Evolutionary conservation across 2,329 filamentous ascomycete species (phyloP), one percentile per base, ranked within the genome.

Genomic region (Epichloe baconii): DNA sequence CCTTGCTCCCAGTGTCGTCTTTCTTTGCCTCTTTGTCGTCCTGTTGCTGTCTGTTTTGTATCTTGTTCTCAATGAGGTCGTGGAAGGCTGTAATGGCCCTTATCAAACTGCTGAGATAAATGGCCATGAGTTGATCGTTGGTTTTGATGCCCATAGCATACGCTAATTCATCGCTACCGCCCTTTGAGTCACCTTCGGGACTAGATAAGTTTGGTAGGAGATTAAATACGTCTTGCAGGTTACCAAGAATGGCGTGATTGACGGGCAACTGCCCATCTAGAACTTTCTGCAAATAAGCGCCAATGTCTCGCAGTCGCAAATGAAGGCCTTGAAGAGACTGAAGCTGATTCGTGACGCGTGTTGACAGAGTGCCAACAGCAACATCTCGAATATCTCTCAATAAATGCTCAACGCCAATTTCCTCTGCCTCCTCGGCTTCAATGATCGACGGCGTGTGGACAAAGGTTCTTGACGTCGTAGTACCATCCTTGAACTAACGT

Each of bases 151-250:
- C 95, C 89, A 98, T 95, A 37, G 93, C 90, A 55, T 93, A 80
- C n/a, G 89, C 85, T 50, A 98, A 77, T 68, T 97, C 93, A 63
- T 85, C 84, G 61, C 89, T 88, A 60, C 84, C 71, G 35, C 71
- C 64, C 61, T 83, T 78, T 55, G 74, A 77, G 42, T 83, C 82
- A 43, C 77, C 75, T 51, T 86, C 80, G 34, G 91, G 88, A 38
- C 89, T 94, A 10, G 88, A 90, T 49, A 98, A 79, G 70, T 98
- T 98, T 46, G 93, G 93, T 23, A 98, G 82, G 43, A 98, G 83
- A 71, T 98, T 98, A 78, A 98, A 98, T 55, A 97, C 88, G 64
- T 98, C 93, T 73, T 98, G 93, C n/a, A 98, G 83, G 65, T 96
- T 95, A 58, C 91, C 93, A 31, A 98, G 80, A 55, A 98, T 97